Conservation (phyloP, 768 basidiomycete species). For the Kwoniella dejecticola region DNA sequence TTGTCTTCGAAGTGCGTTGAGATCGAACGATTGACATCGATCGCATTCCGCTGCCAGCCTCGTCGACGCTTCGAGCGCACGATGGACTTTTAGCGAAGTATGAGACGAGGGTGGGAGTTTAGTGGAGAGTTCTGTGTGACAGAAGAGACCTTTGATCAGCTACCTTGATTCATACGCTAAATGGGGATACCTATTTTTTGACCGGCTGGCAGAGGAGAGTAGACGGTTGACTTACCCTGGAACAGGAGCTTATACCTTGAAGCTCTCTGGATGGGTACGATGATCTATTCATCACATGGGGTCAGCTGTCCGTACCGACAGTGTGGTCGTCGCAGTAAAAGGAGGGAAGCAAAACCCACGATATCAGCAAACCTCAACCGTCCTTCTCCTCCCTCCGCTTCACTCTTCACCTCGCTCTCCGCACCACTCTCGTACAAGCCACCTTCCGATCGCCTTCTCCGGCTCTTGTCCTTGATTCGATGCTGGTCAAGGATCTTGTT, state of each 20-base stretch:
- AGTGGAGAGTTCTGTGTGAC: slow-evolving; percentile 24
- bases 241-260: slow-evolving; percentile 42
- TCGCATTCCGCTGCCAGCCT: slow-evolving; percentile 32
- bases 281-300: slow-evolving; percentile 20
- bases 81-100: slow-evolving; percentile 7
- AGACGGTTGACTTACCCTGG: slow-evolving; percentile 29
- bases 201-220: no score
- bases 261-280: slow-evolving; percentile 42
- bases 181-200: no score
- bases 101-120: slow-evolving; percentile 14
- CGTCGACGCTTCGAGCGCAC: slow-evolving; percentile 29
- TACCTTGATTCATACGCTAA: no score
- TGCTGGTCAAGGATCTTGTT: slow-evolving; percentile 4
- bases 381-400: background rate
- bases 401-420: background rate
- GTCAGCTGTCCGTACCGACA: background rate
- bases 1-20: slow-evolving; percentile 25
- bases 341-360: slow-evolving; percentile 15
- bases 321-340: no score
- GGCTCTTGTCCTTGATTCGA: background rate
- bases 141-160: background rate
- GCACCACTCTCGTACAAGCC: background rate
- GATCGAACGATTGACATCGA: slow-evolving; percentile 28
- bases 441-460: slow-evolving; percentile 9
- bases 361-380: slow-evolving; percentile 37